Conservation (phyloP, 2,329 filamentous ascomycete genomes). For the Neofusicoccum laricinum region DNA sequence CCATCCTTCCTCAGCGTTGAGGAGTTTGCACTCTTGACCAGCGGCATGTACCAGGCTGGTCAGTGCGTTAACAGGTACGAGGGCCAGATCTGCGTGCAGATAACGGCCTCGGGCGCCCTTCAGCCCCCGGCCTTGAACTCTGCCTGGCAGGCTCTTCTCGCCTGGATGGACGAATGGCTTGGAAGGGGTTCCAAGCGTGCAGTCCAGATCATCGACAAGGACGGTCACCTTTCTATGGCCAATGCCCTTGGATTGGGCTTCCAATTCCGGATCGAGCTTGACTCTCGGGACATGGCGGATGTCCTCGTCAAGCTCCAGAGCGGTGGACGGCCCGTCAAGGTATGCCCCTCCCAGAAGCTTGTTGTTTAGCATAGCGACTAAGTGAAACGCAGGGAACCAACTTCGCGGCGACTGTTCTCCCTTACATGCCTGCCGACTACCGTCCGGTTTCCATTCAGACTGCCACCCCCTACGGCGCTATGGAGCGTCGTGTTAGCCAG, state of each 20-base stretch:
- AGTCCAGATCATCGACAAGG: not conserved
- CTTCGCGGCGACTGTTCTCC: not conserved
- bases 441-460: too few species aligned
- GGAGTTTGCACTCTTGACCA: conserved; percentile 21
- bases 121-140: too few species aligned
- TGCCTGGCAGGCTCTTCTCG: conserved; percentile 19
- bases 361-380: conserved; percentile 10
- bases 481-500: too few species aligned
- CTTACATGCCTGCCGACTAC: not conserved
- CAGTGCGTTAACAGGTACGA: conserved; percentile 28
- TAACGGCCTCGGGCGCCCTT: not conserved
- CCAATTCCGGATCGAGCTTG: conserved; percentile 31
- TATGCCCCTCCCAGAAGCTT: conserved; percentile 19
- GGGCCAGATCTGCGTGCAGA: conserved; percentile 26
- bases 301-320: not conserved
- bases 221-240: conserved; percentile 4
- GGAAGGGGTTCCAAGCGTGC: conserved; percentile 20
- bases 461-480: too few species aligned
- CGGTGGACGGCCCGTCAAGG: conserved; percentile 21
- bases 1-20: conserved; percentile 24
- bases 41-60: conserved; percentile 27
- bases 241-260: conserved; percentile 20
- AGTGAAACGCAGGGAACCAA: not conserved
- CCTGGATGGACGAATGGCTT: conserved; percentile 20
- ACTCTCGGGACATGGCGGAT: conserved; percentile 20